Evolutionary conservation across 2,329 filamentous ascomycete genomes (phyloP).

Genomic region (Claviceps capensis): DNA sequence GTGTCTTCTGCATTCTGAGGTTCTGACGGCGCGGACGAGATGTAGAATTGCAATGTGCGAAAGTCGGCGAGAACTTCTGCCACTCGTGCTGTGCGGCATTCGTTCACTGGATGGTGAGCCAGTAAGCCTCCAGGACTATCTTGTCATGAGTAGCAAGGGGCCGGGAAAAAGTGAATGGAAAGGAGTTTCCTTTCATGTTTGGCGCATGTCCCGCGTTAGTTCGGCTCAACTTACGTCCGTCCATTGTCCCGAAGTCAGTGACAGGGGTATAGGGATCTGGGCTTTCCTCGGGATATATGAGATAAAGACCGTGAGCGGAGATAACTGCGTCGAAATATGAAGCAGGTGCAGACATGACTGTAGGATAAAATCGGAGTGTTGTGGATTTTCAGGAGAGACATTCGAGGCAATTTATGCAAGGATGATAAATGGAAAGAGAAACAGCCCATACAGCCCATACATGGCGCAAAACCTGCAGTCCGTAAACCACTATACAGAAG

Average conservation of each 20-base stretch:
- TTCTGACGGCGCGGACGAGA: constrained; percentile 42
- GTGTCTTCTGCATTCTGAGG: constrained; percentile 43
- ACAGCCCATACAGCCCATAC: not conserved
- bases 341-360: constrained; percentile 1
- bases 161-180: not conserved
- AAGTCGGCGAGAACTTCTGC: constrained; percentile 50
- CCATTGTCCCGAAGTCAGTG: constrained; percentile 9
- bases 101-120: constrained; percentile 35
- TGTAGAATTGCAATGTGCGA: constrained; percentile 46
- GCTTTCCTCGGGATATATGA: constrained; percentile 1
- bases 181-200: no score
- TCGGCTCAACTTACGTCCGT: constrained; percentile 12
- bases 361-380: not conserved
- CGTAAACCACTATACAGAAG: not conserved
- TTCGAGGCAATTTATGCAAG: not conserved
- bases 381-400: not conserved
- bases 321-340: not conserved
- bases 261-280: not conserved
- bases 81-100: constrained; percentile 43
- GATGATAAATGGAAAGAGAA: not conserved
- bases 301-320: not conserved
- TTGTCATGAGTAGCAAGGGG: no score
- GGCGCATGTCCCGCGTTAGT: not conserved
- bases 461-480: not conserved
- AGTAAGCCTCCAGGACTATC: not conserved